Conservation (phyloP, 2,329 filamentous ascomycete genomes). For the Metarhizium brunneum region DNA sequence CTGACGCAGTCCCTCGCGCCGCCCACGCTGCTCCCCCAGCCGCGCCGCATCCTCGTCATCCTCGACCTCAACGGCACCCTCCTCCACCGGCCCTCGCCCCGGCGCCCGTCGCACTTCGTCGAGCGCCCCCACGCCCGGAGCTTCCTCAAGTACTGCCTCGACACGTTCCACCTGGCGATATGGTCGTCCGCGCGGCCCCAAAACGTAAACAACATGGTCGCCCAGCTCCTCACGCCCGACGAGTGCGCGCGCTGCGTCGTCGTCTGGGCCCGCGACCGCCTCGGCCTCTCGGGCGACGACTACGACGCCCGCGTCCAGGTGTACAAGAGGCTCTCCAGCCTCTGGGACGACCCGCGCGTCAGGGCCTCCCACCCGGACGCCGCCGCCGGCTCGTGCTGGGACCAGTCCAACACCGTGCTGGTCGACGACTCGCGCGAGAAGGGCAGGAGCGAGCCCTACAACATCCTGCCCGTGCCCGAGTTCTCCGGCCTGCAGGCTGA, state of each 20-base stretch:
- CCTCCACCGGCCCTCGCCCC: slow-evolving; percentile 55
- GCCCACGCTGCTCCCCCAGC: slow-evolving; percentile 30
- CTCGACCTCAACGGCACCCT: slow-evolving; percentile 93
- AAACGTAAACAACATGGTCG: slow-evolving; percentile 64
- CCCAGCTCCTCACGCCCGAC: slow-evolving; percentile 47
- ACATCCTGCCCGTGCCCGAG: slow-evolving; percentile 72
- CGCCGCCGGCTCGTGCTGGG: slow-evolving; percentile 44
- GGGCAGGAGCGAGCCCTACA: slow-evolving; percentile 72
- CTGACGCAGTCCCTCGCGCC: slow-evolving; percentile 40
- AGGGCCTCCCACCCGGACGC: slow-evolving; percentile 33
- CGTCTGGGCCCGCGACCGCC: slow-evolving; percentile 69
- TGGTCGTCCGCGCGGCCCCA: slow-evolving; percentile 78
- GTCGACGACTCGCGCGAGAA: slow-evolving; percentile 82
- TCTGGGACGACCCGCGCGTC: slow-evolving; percentile 55
- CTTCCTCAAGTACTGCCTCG: slow-evolving; percentile 68
- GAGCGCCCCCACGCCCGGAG: slow-evolving; percentile 55
- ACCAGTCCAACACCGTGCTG: slow-evolving; percentile 78
- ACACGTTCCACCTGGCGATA: slow-evolving; percentile 70
- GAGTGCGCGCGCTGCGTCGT: slow-evolving; percentile 51
- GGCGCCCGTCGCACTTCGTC: slow-evolving; percentile 42
- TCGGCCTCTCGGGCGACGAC: slow-evolving; percentile 55
- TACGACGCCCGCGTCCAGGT: slow-evolving; percentile 69
- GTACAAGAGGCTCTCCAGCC: slow-evolving; percentile 70
- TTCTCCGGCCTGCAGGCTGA: slow-evolving; percentile 46
- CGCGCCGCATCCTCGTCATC: slow-evolving; percentile 66